phyloP scores from a whole-genome alignment of 148 eudicot species.

The Vaccinium macrocarpon region DNA sequence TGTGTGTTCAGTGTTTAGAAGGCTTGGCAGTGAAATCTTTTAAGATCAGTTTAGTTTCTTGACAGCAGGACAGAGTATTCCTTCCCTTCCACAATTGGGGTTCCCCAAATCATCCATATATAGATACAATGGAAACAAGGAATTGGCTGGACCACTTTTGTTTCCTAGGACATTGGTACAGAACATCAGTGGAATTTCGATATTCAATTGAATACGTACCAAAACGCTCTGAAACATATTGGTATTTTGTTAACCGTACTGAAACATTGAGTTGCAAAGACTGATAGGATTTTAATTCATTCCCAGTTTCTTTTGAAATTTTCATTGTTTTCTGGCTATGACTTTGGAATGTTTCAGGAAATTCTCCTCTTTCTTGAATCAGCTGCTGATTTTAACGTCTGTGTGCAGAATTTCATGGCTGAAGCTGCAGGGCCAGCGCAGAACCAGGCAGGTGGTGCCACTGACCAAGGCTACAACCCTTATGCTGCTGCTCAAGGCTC shows the following conservation, averaged over 20 bases:
- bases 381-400: not conserved
- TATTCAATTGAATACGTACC: not conserved
- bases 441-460: slow-evolving; percentile 41
- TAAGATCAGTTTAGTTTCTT: not conserved
- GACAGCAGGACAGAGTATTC: not conserved
- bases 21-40: not conserved
- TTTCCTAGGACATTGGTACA: not conserved
- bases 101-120: not conserved
- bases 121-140: not conserved
- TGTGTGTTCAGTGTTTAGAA: not conserved
- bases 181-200: not conserved
- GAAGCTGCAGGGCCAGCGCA: slow-evolving; percentile 59
- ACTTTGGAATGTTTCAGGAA: not conserved
- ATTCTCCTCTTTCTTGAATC: not conserved
- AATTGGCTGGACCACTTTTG: not conserved
- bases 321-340: not conserved
- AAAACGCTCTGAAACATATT: not conserved
- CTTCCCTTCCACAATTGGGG: not conserved
- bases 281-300: not conserved
- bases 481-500: slow-evolving; percentile 54
- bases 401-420: slow-evolving; percentile 78
- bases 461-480: slow-evolving; percentile 68
- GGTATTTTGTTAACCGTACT: not conserved
- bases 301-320: not conserved
- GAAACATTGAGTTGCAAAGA: not conserved